phyloP scores from a whole-genome alignment of 1,139 yeast species.

The Debaryomyces fabryi region DNA sequence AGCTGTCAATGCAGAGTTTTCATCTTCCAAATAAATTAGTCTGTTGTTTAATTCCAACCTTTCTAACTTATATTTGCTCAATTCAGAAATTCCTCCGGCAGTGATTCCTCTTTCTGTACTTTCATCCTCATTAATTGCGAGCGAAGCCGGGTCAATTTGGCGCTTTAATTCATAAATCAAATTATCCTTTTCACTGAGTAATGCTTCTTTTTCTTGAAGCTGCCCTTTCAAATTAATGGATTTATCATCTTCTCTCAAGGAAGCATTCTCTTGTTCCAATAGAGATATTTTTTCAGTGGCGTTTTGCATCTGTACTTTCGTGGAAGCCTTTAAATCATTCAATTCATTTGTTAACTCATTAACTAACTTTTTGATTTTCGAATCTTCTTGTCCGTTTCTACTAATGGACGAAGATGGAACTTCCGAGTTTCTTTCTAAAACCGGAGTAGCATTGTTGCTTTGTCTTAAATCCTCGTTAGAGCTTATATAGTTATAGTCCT shows the following conservation, averaged over 20 bases:
- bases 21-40: constrained; percentile 48
- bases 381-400: constrained; percentile 19
- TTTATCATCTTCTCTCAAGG: constrained; percentile 24
- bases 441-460: constrained; percentile 18
- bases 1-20: constrained; percentile 44
- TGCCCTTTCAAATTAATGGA: constrained; percentile 25
- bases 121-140: constrained; percentile 28
- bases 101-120: constrained; percentile 14
- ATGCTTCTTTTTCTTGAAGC: constrained; percentile 35
- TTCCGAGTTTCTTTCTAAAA: constrained; percentile 2
- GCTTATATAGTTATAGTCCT: constrained; percentile 3
- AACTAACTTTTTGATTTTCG: constrained; percentile 37
- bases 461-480: constrained; percentile 5
- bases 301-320: constrained; percentile 53
- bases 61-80: constrained; percentile 43
- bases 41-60: constrained; percentile 50
- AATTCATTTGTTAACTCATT: constrained; percentile 52
- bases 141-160: constrained; percentile 35
- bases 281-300: constrained; percentile 53
- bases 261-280: constrained; percentile 49
- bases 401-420: background rate
- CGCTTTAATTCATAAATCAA: constrained; percentile 40
- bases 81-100: constrained; percentile 25
- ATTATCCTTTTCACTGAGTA: constrained; percentile 35
- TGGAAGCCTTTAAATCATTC: constrained; percentile 44